Evolutionary conservation across 164 flowering plant species (phyloP), one percentile per base, ranked within the genome.

Genomic region (Malania oleifera): DNA sequence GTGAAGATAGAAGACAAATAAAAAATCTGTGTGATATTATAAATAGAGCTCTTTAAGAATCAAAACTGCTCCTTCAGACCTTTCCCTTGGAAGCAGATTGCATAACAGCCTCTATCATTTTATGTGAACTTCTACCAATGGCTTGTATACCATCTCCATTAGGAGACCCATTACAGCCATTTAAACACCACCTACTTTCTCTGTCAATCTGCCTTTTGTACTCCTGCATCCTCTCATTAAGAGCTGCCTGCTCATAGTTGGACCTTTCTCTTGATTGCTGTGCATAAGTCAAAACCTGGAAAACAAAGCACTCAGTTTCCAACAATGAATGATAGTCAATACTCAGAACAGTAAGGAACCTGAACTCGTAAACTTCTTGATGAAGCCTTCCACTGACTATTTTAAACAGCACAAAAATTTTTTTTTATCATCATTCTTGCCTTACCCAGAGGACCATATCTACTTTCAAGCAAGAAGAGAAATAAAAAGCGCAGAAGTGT

Each of bases 211-310:
- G 95, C 70, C 88, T 82, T 71, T 80, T 81, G 73, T 76, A 91
- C 50, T 91, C 96, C 64, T 90, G 89, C 95, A 95, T 95, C 72
- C 83, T 84, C 63, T 88, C 97, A 65, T 74, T 77, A 57, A 95
- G 91, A 67, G 91, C 82, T 57, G 97, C 91, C 72, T 82, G 86
- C 73, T 95, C 99, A 75, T 85, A 82, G 70, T 86, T 82, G 50
- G 96, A 86, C 70, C 89, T 83, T 76, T 95, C 93, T 73, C 92
- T 85, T 41, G 96, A 84, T 52, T 92, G 95, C 57, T 88, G 92
- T 39, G 97, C 92, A 72, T 86, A 89, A 65, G 96, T 79, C 77
- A 87, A 73, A n/a, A 93, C 95, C 99, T 93, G 73, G 62, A 72
- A 56, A 74, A 67, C 5, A 59, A 20, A 18, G 28, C 19, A 49